phyloP scores from a whole-genome alignment of 192 early-diverging fungal species.

The Polychytrium aggregatum region DNA sequence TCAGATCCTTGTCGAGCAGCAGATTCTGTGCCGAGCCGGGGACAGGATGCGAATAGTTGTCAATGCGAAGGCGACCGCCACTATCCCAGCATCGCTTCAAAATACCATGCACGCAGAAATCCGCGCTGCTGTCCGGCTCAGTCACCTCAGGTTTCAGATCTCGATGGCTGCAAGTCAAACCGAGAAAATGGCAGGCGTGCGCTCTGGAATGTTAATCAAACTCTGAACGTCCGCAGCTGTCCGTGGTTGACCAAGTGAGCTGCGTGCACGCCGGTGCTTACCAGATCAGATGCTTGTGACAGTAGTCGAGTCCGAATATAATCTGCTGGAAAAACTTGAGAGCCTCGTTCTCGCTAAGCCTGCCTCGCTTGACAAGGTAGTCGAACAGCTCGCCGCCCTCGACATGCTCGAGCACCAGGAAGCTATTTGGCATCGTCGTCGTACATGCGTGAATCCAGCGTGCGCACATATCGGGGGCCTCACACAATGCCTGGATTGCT shows the following conservation, averaged over 20 bases:
- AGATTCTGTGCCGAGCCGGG: constrained; percentile 51
- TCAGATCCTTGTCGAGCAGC: constrained; percentile 78
- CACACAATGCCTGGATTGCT: no score
- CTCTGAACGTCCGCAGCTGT: no score
- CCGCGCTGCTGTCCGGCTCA: no score
- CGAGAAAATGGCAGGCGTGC: no score
- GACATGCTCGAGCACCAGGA: constrained; percentile 55
- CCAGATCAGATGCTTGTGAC: constrained; percentile 88
- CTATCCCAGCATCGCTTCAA: no score
- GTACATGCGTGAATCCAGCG: no score
- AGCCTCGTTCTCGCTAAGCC: constrained; percentile 72
- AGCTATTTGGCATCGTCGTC: constrained; percentile 20
- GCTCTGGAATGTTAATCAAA: no score
- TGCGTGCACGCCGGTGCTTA: constrained; percentile 13
- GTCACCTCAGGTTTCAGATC: constrained; percentile 47
- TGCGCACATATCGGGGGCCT: no score
- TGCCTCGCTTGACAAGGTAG: constrained; percentile 47
- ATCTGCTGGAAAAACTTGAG: constrained; percentile 94
- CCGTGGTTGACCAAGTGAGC: background rate
- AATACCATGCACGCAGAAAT: no score
- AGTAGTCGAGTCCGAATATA: constrained; percentile 86
- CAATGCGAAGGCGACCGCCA: no score
- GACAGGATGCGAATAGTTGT: no score
- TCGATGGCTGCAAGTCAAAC: constrained; percentile 34
- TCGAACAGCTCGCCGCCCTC: constrained; percentile 67